These are phyloP conservation scores for Amanita pallidorosea DNA, from an alignment of 768 basidiomycete genomes.

Conservation along the genomic window DNA sequence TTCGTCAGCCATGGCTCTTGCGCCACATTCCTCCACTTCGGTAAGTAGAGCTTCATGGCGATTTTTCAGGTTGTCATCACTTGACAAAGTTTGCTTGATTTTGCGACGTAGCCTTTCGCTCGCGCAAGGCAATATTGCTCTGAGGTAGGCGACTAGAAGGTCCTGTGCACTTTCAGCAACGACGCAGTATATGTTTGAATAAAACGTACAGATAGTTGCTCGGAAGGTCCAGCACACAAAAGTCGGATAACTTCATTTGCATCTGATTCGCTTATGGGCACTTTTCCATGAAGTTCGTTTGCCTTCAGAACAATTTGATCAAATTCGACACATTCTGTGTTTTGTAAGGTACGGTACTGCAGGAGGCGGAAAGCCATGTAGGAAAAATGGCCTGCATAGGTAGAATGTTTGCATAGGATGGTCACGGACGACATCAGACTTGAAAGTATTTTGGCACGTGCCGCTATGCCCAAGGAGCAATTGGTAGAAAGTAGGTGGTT, in stretches of 20 bases:
- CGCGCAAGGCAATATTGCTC: conserved; percentile 13
- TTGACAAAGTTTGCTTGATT: conserved; percentile 13
- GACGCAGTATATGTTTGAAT: conserved; percentile 5
- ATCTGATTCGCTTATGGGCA: not conserved
- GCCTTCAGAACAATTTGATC: not conserved
- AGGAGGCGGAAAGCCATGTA: not conserved
- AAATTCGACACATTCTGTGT: not conserved
- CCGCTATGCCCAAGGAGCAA: conserved; percentile 11
- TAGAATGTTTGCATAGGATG: not conserved
- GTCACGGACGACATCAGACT: not conserved
- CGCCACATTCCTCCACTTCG: conserved; percentile 5
- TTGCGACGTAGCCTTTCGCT: conserved; percentile 11
- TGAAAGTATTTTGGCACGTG: not conserved
- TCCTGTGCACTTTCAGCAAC: conserved; percentile 11
- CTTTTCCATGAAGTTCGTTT: not conserved
- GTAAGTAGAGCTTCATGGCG: conserved; percentile 10
- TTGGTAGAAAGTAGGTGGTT: conserved; percentile 26
- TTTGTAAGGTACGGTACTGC: not conserved
- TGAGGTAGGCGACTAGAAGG: conserved; percentile 19
- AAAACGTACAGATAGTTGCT: conserved; percentile 10
- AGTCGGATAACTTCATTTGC: not conserved
- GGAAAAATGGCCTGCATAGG: not conserved
- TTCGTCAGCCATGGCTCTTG: not conserved
- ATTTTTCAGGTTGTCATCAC: conserved; percentile 9
- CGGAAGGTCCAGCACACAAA: not conserved